A percentile compares a stretch with the other conserved stretches of the same genome.
Conservation (phyloP, 176 grass and related monocot genomes). For the Oryza officinalis region DNA sequence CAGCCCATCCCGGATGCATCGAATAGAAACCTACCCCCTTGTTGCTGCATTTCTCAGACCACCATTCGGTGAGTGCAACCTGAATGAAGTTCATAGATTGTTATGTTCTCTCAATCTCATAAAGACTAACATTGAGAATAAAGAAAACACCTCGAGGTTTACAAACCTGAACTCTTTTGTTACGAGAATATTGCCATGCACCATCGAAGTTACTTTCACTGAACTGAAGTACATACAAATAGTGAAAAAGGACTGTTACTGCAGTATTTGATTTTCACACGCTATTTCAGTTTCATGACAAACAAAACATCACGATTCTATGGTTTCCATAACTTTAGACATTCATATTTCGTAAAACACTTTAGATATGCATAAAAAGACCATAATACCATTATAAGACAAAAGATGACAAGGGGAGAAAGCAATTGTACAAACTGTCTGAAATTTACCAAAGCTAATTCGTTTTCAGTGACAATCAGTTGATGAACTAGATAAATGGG, state of each 20-base stretch:
- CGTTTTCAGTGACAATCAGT: not conserved
- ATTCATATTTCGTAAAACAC: too few relatives aligned
- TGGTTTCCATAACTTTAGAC: not conserved
- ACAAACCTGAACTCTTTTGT: conserved; percentile 94
- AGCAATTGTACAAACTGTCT: not conserved
- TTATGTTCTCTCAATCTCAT: not conserved
- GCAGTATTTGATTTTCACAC: not conserved
- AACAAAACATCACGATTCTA: conserved; percentile 1
- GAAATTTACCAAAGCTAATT: not conserved
- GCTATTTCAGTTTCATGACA: not conserved
- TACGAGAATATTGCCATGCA: conserved; percentile 74
- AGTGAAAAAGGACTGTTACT: not conserved
- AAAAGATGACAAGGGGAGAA: not conserved
- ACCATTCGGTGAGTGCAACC: conserved; percentile 87
- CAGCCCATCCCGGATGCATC: conserved; percentile 94
- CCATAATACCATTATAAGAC: not conserved
- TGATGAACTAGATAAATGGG: not conserved
- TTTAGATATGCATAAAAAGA: not conserved
- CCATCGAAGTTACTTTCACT: conserved; percentile 70
- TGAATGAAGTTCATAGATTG: conserved; percentile 37
- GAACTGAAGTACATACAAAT: conserved; percentile 61
- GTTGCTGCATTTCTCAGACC: conserved; percentile 57
- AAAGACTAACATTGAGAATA: not conserved
- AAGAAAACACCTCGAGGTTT: not conserved
- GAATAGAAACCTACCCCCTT: conserved; percentile 82